Percentiles rank a stretch among this genome's conserved stretches.
Evolutionary conservation across 345 rosid species (phyloP).

Genomic region (Cardiospermum halicacabum): DNA sequence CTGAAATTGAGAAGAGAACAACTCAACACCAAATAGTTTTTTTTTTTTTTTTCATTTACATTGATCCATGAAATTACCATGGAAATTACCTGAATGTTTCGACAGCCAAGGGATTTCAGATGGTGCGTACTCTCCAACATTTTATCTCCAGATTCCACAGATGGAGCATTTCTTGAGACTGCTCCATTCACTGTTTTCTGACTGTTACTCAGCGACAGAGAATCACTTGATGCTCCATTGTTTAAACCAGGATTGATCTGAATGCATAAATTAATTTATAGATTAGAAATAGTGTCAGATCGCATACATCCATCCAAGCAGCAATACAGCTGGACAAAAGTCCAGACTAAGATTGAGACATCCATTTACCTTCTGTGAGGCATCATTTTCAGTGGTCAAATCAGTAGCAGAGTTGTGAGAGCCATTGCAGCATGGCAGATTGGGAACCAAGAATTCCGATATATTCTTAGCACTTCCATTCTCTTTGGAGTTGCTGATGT

Average conservation of each 20-base stretch:
- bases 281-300: conserved; percentile 16
- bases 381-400: conserved; percentile 13
- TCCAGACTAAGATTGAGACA: conserved; percentile 4
- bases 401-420: conserved; percentile 11
- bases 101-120: conserved; percentile 11
- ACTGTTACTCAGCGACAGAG: conserved; percentile 7
- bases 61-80: background rate
- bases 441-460: conserved; percentile 5
- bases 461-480: conserved; percentile 18
- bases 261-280: conserved; percentile 13
- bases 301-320: background rate
- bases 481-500: conserved; percentile 14
- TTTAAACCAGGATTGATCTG: conserved; percentile 28
- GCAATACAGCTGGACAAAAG: background rate
- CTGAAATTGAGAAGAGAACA: conserved; percentile 28
- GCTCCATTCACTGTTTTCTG: conserved; percentile 2
- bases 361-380: conserved; percentile 39
- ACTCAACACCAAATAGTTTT: conserved; percentile 19
- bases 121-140: conserved; percentile 2
- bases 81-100: conserved; percentile 27
- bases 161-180: conserved; percentile 8
- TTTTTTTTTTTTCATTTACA: background rate
- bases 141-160: conserved; percentile 9
- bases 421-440: background rate
- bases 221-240: conserved; percentile 9